Evolutionary conservation across 2,329 filamentous ascomycete species (phyloP).

Genomic region (Xylariaceae sp.): DNA sequence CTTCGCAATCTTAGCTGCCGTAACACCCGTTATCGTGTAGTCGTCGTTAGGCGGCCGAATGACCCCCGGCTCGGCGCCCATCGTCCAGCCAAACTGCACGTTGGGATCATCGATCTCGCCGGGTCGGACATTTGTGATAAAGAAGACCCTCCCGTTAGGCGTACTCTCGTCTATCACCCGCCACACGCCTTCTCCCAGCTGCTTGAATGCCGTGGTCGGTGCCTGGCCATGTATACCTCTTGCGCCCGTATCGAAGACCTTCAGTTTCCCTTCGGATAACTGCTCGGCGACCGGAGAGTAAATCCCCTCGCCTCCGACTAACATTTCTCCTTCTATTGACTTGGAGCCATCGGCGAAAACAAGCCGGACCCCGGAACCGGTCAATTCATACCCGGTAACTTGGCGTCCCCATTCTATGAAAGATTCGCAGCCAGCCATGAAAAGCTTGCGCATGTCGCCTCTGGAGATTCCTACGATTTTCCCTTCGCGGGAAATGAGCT

Average conservation of each 20-base stretch:
- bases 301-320: conserved; percentile 55
- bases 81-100: conserved; percentile 60
- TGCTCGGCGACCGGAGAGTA: conserved; percentile 58
- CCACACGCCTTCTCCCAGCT: conserved; percentile 61
- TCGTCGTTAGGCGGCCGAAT: conserved; percentile 57
- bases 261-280: conserved; percentile 53
- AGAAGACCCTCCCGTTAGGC: conserved; percentile 44
- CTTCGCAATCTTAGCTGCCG: conserved; percentile 56
- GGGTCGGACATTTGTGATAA: conserved; percentile 62
- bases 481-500: conserved; percentile 49
- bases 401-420: conserved; percentile 52
- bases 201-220: conserved; percentile 57
- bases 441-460: conserved; percentile 58
- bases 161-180: conserved; percentile 47
- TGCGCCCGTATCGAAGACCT: conserved; percentile 60
- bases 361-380: conserved; percentile 49
- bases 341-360: conserved; percentile 55
- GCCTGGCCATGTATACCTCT: conserved; percentile 63
- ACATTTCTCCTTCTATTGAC: conserved; percentile 17
- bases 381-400: conserved; percentile 57
- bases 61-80: conserved; percentile 54
- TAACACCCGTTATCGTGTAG: conserved; percentile 52
- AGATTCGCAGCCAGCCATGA: conserved; percentile 53
- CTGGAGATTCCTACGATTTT: conserved; percentile 59
- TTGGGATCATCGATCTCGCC: conserved; percentile 56